Percentiles rank a stretch among this genome's conserved stretches.
phyloP scores from a whole-genome alignment of 495 filamentous ascomycete species.

The Aspergillus bridgeri region DNA sequence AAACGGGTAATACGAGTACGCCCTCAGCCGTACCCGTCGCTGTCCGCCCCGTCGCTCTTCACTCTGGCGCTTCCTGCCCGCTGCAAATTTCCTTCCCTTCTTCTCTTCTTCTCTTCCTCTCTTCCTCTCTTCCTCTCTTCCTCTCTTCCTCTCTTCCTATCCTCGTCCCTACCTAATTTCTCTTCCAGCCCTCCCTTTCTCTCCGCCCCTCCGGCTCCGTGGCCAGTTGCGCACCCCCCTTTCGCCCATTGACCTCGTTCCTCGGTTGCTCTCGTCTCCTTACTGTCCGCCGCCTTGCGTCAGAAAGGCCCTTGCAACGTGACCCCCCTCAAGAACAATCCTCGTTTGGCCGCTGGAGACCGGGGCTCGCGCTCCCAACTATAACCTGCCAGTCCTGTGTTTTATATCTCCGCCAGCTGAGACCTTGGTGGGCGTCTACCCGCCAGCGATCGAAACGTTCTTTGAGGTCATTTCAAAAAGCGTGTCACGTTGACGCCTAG shows the following conservation, averaged over 20 bases:
- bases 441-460: slow-evolving; percentile 18
- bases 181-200: slow-evolving; percentile 15
- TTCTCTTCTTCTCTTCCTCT: slow-evolving; percentile 7
- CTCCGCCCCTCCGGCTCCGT: slow-evolving; percentile 9
- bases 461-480: slow-evolving; percentile 1
- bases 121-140: slow-evolving; percentile 9
- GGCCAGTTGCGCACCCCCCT: slow-evolving; percentile 24
- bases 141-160: slow-evolving; percentile 4
- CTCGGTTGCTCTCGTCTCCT: slow-evolving; percentile 24
- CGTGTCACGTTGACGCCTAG: slow-evolving; percentile 20
- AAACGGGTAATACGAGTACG: slow-evolving; percentile 23
- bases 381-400: slow-evolving; percentile 2
- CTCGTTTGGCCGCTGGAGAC: slow-evolving; percentile 29
- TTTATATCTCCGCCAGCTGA: slow-evolving; percentile 13
- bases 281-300: slow-evolving; percentile 32
- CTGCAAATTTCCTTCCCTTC: slow-evolving; percentile 18
- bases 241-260: slow-evolving; percentile 23
- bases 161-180: slow-evolving; percentile 8
- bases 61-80: slow-evolving; percentile 15
- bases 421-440: slow-evolving; percentile 7
- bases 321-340: slow-evolving; percentile 22
- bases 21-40: slow-evolving; percentile 18
- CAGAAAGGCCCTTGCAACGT: slow-evolving; percentile 29
- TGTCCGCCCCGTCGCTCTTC: slow-evolving; percentile 21
- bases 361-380: slow-evolving; percentile 20